Base-by-base conservation (phyloP, 2,329 filamentous ascomycete species). In the Penicillium sp. region DNA sequence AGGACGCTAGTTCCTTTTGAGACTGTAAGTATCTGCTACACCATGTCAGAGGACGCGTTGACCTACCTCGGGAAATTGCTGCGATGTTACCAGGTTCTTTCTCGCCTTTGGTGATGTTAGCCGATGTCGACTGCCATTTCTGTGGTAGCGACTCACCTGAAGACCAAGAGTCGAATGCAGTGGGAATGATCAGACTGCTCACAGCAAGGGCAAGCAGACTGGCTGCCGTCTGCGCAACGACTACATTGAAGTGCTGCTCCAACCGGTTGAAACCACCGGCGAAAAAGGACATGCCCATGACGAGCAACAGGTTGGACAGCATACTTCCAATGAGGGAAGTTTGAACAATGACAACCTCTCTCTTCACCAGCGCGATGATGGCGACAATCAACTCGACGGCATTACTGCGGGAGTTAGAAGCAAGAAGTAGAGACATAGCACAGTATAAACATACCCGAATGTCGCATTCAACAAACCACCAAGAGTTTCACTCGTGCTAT, bases 231-330 rank as follows among this genome's bases (percentile, higher is more conserved):
- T 95, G 88, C 0, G 89, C 89, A 5, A 95, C 88, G 0, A 85
- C 90, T 22, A 84, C 79, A 69, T 95, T 95, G 75, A 95, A 96
- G 62, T 79, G 82, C 61, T 95, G 90, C 60, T 93, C 84, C 17
- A 76, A 58, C 17, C 89, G 79, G 42, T 84, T 81, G 51, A 93
- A 62, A 3, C 87, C 87, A 33, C 86, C 88, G 44, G 85, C 82
- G 69, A 94, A 92, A 72, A 93, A 95, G 60, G 82, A 92, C 79
- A 89, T 93, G 39, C 87, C 89, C 71, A 95, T 71, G 35, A 95
- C 86, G 10, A 95, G 76, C 3, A 95, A 75, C 41, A 96, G 65
- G 60, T 95, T 95, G 28, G 88, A 95, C 14, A 95, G 71, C 61
- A 95, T 94, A 62, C 83, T 89, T 39, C 89, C 89, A 45, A 95